Evolutionary conservation across 2,329 filamentous ascomycete species (phyloP).

Genomic region (Talaromyces sp.): DNA sequence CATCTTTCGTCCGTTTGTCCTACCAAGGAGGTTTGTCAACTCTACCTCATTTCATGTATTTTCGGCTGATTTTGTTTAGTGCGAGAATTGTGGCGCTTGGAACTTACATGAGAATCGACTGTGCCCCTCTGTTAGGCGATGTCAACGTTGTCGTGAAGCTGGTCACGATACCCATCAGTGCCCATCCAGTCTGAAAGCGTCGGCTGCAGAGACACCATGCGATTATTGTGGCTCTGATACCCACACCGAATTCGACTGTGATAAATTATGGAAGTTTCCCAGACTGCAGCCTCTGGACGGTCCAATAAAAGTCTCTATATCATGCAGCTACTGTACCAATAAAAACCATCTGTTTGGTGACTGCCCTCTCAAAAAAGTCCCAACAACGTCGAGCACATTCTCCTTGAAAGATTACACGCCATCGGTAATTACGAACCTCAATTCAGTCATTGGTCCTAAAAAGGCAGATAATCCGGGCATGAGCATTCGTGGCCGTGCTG

Average conservation of each 20-base stretch:
- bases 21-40: constrained; percentile 38
- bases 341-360: constrained; percentile 44
- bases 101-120: constrained; percentile 38
- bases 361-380: constrained; percentile 35
- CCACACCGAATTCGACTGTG: constrained; percentile 61
- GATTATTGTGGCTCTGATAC: constrained; percentile 56
- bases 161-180: constrained; percentile 58
- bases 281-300: constrained; percentile 25
- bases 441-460: constrained; percentile 23
- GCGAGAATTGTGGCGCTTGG: constrained; percentile 43
- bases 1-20: constrained; percentile 45
- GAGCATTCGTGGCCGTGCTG: constrained; percentile 38
- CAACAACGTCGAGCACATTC: constrained; percentile 36
- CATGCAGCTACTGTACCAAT: constrained; percentile 44
- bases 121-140: constrained; percentile 42
- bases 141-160: constrained; percentile 58
- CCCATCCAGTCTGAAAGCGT: constrained; percentile 56
- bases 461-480: constrained; percentile 23
- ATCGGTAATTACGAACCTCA: constrained; percentile 39
- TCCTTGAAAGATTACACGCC: constrained; percentile 38
- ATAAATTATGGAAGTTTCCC: constrained; percentile 54
- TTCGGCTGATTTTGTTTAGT: constrained; percentile 27
- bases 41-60: neutral
- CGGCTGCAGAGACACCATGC: constrained; percentile 55
- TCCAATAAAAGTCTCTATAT: constrained; percentile 41